These are phyloP conservation scores for Tulasnella calospora DNA, from an alignment of 768 basidiomycete genomes.

Conservation along the genomic window DNA sequence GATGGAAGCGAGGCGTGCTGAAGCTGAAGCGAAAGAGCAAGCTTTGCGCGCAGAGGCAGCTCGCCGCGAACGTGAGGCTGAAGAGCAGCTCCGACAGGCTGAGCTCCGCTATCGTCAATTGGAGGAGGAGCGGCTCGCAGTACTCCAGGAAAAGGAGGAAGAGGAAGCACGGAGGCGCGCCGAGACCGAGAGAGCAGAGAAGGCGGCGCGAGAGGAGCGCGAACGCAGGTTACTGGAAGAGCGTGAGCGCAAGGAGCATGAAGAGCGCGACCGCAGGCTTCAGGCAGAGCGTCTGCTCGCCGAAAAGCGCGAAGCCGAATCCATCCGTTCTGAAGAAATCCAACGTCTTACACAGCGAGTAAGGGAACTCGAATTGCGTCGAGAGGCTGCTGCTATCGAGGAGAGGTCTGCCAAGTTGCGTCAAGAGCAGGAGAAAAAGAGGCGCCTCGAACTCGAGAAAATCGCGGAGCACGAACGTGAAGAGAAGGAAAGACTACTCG, in stretches of 20 bases:
- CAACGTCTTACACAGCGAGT: slow-evolving; percentile 6
- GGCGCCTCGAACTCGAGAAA: slow-evolving; percentile 4
- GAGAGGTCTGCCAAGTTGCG: slow-evolving; percentile 9
- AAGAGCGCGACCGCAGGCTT: slow-evolving; percentile 4
- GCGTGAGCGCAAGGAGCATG: too few species aligned
- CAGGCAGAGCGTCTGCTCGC: slow-evolving; percentile 9
- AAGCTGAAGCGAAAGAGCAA: background rate
- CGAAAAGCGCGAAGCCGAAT: slow-evolving; percentile 6
- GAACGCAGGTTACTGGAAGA: too few species aligned
- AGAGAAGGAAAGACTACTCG: slow-evolving; percentile 11
- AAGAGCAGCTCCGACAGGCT: background rate
- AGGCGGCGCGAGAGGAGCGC: background rate
- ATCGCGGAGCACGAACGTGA: background rate
- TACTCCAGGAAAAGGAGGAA: background rate
- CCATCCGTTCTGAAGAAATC: slow-evolving; percentile 10
- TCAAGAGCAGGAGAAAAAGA: background rate
- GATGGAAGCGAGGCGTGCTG: slow-evolving; percentile 15
- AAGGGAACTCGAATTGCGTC: slow-evolving; percentile 17
- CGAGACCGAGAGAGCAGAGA: background rate
- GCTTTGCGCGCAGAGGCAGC: background rate
- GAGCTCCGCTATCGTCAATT: slow-evolving; percentile 6
- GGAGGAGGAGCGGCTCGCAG: slow-evolving; percentile 17
- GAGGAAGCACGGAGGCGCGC: background rate
- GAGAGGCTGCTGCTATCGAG: slow-evolving; percentile 16
- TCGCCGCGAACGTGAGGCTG: slow-evolving; percentile 7